Base-by-base conservation (phyloP, 345 rosid genomes). In the Triadica sebifera region DNA sequence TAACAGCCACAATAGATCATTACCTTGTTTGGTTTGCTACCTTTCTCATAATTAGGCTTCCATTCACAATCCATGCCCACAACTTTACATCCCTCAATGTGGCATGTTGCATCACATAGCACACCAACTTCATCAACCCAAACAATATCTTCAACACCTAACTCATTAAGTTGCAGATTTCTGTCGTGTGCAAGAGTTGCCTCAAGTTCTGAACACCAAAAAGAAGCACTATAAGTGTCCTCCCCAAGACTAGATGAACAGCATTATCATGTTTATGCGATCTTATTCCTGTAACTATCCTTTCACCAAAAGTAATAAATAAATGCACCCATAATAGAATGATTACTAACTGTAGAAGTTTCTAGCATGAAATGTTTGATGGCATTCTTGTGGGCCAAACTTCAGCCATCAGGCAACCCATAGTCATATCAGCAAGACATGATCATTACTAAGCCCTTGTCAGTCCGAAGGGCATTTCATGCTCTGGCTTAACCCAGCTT, bases 1-100 rank as follows among this genome's bases (percentile, higher is more conserved):
- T 58, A 65, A 67, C 9, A 60, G 52, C 50, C 51, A 75, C 25
- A 51, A 68, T 24, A 39, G 11, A 69, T 20, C 38, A 34, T 59
- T 85, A 94, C 99, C 93, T 87, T 88, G 89, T 84, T 93, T 24
- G 88, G 91, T 80, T 84, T 84, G 83, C 87, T 71, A 68, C 96
- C 96, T 85, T 88, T 93, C n/a, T 39, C 78, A 81, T 84, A 87
- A 86, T 90, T 95, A 29, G 99, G 99, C 81, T 93, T 95, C 99
- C 98, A 94, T 84, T 94, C 98, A 80, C 94, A 92, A 80, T 94
- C 98, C 78, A 92, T 7, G 24, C 98, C 98, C 43, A 89, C 86
- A 45, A 94, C 91, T 85, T 85, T 94, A 81, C 90, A 85, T 76
- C 68, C 88, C 82, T 91, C 89, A 65, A 94, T 87, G 76, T 78